A percentile compares a stretch with the other conserved stretches of the same genome.
These are phyloP conservation scores for Carex parvula DNA, from an alignment of 176 grass and related monocot species.

Conservation along the genomic window DNA sequence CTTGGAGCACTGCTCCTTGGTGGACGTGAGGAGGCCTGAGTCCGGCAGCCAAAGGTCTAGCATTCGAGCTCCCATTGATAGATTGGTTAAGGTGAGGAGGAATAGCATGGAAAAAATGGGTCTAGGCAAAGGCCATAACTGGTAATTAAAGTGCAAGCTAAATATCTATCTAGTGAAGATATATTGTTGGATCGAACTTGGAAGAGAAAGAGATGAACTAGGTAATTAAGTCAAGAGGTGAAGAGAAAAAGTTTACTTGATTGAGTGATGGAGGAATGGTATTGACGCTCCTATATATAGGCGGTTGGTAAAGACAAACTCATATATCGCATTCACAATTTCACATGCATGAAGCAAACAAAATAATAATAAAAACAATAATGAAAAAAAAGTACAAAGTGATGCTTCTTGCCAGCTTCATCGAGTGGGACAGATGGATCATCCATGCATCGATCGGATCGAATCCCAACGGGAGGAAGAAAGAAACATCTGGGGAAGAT, in stretches of 20 bases:
- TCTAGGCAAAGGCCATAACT: background rate
- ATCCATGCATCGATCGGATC: background rate
- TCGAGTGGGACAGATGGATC: slow-evolving; percentile 20
- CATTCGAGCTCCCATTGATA: slow-evolving; percentile 10
- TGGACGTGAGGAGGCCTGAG: slow-evolving; percentile 36
- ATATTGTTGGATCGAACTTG: background rate
- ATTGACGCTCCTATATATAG: slow-evolving; percentile 14
- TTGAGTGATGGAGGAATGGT: background rate
- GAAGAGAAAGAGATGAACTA: background rate
- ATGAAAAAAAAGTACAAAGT: background rate
- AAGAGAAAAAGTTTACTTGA: background rate
- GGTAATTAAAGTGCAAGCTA: background rate
- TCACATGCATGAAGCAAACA: background rate
- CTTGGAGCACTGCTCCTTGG: slow-evolving; percentile 47
- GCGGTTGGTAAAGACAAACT: background rate
- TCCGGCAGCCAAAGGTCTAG: background rate
- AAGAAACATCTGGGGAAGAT: background rate
- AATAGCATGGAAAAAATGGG: background rate
- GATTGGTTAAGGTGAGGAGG: background rate
- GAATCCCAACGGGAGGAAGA: slow-evolving; percentile 9
- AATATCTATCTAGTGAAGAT: background rate
- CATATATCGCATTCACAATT: background rate
- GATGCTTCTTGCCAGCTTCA: slow-evolving; percentile 18
- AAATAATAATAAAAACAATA: background rate
- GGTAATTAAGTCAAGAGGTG: background rate